Evolutionary conservation across 78 protist genomes (phyloP), one percentile per base, ranked within the genome.

Genomic region (Dictyostelium firmibasis): DNA sequence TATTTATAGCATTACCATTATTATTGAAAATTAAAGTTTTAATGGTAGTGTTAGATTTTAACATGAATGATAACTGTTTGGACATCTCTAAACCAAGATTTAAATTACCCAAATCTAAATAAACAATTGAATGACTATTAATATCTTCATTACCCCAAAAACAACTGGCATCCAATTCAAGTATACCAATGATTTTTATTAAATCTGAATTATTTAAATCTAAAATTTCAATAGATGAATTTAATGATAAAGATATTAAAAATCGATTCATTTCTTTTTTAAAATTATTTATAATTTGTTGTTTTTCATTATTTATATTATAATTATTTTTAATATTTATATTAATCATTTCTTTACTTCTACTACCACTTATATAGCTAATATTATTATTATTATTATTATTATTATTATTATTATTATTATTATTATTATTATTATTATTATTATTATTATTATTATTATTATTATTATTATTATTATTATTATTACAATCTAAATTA

Each of bases 1-100:
- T 27, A 33, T 69, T 67, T 2, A 74, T 10, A 47, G 83, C 83
- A 18, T 33, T 47, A 9, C 43, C 25, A 72, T 85, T 85, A 72
- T 74, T 41, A 47, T 85, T 85, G 20, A 47, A 85, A 10, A 72
- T 85, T 2, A 85, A 53, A 27, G 91, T 85, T 1, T n/a, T 38
- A 7, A 85, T 35, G 2, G 78, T 33, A 20, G 16, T 16, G 31
- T 38, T 72, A 16, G 50, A 11, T 27, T 44, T 29, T 1, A 85
- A 29, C 29, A 44, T 36, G 6, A 35, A 27, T 47, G 83, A 25
- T 16, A 85, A 16, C 3, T 85, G 70, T 25, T 35, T 72, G 13
- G 91, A 69, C 31, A 72, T 50, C 11, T n/a, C 50, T 3, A 43
- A 16, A 7, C 33, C 3, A 18, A 85, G 29, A 72, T 70, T 50